A percentile compares a stretch with the other conserved stretches of the same genome.
phyloP scores from a whole-genome alignment of 2,329 filamentous ascomycete species.

The Xylaria multiplex region DNA sequence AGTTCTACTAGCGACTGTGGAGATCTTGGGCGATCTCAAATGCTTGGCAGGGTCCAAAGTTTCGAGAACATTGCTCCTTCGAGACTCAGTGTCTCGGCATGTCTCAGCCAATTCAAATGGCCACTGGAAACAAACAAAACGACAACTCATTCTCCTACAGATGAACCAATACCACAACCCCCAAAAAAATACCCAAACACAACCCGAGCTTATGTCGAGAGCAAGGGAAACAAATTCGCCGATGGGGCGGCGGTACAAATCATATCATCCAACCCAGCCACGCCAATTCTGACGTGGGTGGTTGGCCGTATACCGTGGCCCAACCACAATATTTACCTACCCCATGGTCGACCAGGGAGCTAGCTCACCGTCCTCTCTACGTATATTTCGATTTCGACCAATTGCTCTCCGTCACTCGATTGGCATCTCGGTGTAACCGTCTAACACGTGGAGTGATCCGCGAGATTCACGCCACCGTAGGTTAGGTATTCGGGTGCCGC shows the following conservation, averaged over 20 bases:
- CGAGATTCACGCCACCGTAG: not conserved
- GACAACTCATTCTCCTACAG: not conserved
- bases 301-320: slow-evolving; percentile 16
- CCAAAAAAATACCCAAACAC: not conserved
- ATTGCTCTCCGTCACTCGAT: not conserved
- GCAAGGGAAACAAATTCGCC: not conserved
- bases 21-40: slow-evolving; percentile 4
- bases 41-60: slow-evolving; percentile 25
- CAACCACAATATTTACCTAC: slow-evolving; percentile 18
- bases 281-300: slow-evolving; percentile 35
- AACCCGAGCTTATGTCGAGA: not conserved
- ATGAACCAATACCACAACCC: not conserved
- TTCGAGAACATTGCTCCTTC: slow-evolving; percentile 32
- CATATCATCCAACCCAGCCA: slow-evolving; percentile 28
- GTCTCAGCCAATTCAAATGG: too few relatives aligned
- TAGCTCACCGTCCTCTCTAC: slow-evolving; percentile 16
- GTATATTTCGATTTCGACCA: not conserved
- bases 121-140: not conserved
- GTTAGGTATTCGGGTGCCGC: slow-evolving; percentile 8
- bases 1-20: not conserved
- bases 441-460: not conserved
- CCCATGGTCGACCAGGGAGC: slow-evolving; percentile 8
- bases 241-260: slow-evolving; percentile 1
- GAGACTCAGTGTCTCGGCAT: not conserved
- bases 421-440: slow-evolving; percentile 10